Base-by-base conservation (phyloP, 1,284 basidiomycete species). In the Paramarasmius palmivorus region DNA sequence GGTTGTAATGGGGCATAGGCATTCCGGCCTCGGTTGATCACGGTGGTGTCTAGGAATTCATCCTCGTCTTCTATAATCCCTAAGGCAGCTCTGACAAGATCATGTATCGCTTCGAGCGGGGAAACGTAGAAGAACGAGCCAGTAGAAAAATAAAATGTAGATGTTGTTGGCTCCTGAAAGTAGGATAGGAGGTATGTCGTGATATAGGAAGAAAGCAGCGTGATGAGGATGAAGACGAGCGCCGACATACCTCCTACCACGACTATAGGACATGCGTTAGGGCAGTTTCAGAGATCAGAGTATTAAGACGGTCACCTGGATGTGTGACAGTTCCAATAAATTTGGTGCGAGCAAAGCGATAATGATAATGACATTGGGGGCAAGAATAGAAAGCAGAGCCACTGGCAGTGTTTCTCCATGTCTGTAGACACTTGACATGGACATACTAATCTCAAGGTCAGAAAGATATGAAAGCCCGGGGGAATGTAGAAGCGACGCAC, bases 311-410 rank as follows among this genome's bases (percentile, higher is more conserved):
- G 46, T 50, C 66, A 84, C 90, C 69, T 66, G 86, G 82, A 62
- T 92, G 92, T 12, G 83, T 83, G 23, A 87, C 90, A 50, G 92
- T 72, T 35, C 89, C 90, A 9, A 83, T 69, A 7, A 81, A 79
- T 37, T 71, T 75, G 2, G 89, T 90, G 39, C 90, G 79, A 7
- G 83, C 75, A 60, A 90, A 88, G 41, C 83, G 79, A 64, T 92
- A 92, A 55, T 76, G 76, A 62, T 90, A 92, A 47, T 77, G 79
- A 61, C 89, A 92, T 67, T 91, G 88, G 0, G 85, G 86, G 61
- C 89, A 92, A 4, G 79, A 71, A 69, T 83, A 90, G 73, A 89
- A 91, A 8, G 86, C 83, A 53, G 75, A 78, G 49, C 73, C 67
- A 12, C 80, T 81, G 25, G 73, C 59, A 25, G 87, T 73, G 40